Evolutionary conservation across 768 basidiomycete genomes (phyloP).

Genomic region (Leccinum longicurvipes): DNA sequence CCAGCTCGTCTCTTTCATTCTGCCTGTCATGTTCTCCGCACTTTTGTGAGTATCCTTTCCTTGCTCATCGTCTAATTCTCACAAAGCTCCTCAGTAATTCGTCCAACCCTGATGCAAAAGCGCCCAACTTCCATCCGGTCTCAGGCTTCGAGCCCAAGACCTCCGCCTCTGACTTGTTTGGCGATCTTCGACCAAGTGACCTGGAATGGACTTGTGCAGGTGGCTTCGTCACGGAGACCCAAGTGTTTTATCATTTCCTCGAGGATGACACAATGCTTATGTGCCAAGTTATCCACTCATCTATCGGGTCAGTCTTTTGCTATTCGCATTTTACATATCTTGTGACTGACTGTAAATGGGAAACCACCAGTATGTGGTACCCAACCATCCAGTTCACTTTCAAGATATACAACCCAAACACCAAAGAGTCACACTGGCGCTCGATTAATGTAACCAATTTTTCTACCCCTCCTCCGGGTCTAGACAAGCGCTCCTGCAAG

Average conservation of each 20-base stretch:
- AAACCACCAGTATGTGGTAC: slow-evolving; percentile 71
- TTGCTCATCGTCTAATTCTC: slow-evolving; percentile 6
- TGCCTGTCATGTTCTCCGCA: slow-evolving; percentile 68
- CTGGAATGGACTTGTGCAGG: slow-evolving; percentile 78
- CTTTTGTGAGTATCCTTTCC: slow-evolving; percentile 61
- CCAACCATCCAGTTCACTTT: slow-evolving; percentile 93
- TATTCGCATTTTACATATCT: slow-evolving; percentile 6
- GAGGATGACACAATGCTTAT: slow-evolving; percentile 77
- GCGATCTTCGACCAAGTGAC: slow-evolving; percentile 73
- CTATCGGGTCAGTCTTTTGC: slow-evolving; percentile 67
- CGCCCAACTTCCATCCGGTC: slow-evolving; percentile 83
- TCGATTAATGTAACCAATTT: slow-evolving; percentile 84
- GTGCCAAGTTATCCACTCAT: slow-evolving; percentile 86
- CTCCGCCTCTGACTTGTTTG: slow-evolving; percentile 59
- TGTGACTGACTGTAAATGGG: slow-evolving; percentile 8
- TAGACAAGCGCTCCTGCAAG: slow-evolving; percentile 85
- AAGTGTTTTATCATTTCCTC: slow-evolving; percentile 78
- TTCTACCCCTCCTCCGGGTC: slow-evolving; percentile 64
- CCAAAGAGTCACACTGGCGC: slow-evolving; percentile 76
- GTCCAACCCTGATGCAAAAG: slow-evolving; percentile 56
- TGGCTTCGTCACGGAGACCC: slow-evolving; percentile 90
- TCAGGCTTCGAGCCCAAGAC: slow-evolving; percentile 45
- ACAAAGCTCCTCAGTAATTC: slow-evolving; percentile 41
- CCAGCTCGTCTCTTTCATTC: neutral
- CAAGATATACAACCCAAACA: slow-evolving; percentile 80